Conservation (phyloP, 2,329 filamentous ascomycete genomes). For the Scedosporium boydii region DNA sequence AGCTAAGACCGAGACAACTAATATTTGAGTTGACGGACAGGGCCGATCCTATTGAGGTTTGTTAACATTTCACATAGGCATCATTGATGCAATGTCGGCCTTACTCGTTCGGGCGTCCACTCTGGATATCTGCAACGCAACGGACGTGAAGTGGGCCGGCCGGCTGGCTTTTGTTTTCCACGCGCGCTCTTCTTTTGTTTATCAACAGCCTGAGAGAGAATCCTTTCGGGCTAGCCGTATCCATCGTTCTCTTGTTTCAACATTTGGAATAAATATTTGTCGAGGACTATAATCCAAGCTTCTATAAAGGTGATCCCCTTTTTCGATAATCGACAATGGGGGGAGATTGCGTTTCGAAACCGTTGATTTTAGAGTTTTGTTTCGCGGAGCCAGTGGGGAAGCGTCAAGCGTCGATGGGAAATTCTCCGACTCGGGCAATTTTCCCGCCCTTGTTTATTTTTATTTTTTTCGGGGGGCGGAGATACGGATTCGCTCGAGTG, state of each 20-base stretch:
- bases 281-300: too few relatives aligned
- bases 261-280: neutral
- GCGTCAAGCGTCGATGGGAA: neutral
- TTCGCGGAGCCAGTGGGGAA: neutral
- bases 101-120: too few relatives aligned
- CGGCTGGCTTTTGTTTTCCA: too few relatives aligned
- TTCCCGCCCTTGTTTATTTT: neutral
- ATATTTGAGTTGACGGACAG: too few relatives aligned
- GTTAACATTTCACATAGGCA: too few relatives aligned
- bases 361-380: too few relatives aligned
- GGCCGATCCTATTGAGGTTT: too few relatives aligned
- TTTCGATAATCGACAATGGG: neutral
- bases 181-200: neutral
- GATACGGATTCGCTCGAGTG: too few relatives aligned
- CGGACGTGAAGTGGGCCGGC: too few relatives aligned
- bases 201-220: neutral
- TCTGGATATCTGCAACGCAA: too few relatives aligned
- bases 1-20: too few relatives aligned
- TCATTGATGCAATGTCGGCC: too few relatives aligned
- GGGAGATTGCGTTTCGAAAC: neutral
- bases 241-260: neutral
- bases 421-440: neutral
- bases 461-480: neutral
- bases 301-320: neutral
- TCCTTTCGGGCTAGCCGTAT: neutral